Evolutionary conservation across 1,139 yeast genomes (phyloP), one percentile per base, ranked within the genome.

Genomic region (Taphrina pruni): DNA sequence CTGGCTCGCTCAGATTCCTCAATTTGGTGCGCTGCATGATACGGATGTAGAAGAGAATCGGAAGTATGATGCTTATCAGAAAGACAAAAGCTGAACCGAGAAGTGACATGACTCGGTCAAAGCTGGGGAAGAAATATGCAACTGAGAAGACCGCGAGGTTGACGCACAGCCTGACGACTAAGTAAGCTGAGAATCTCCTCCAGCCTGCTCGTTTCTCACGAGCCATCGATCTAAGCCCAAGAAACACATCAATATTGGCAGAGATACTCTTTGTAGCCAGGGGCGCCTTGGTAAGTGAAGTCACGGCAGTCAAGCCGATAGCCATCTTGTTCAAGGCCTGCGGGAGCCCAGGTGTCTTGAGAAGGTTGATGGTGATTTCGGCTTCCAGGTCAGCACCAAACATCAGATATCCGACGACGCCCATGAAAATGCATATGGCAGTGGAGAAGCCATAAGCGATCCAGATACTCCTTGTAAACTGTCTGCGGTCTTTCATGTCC

Each of bases 201-300:
- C 51, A 46, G 52, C 57, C 60, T 32, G 52, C 36, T 80, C 77
- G 12, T 74, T 61, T 11, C 73, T 38, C 69, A 64, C 39, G 71
- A 52, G 20, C 51, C 69, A 70, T 6, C 51, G 69, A 39, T 45
- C 77, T 76, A 11, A 82, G 77, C 6, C 80, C 81, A 50, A 81
- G 73, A 36, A 84, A 71, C 21, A 80, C 78, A 72, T 87, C 90
- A 12, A 86, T 77, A 0, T 94, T 88, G 6, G 94, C 84, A 21
- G 90, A 86, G 54, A 93, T 88, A 0, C 97, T 97, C 74, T 94
- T 86, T 9, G 94, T 92, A 74, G 88, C 89, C 60, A 93, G 81
- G 0, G 98, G 97, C 0, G 94, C 86, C 76, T 93, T 93, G 0
- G 97, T 92, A 54, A 92, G 78, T 0, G 98, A 97, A 32, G 93